Conservation (phyloP, 2,329 filamentous ascomycete species). For the Blumeria hordei region DNA sequence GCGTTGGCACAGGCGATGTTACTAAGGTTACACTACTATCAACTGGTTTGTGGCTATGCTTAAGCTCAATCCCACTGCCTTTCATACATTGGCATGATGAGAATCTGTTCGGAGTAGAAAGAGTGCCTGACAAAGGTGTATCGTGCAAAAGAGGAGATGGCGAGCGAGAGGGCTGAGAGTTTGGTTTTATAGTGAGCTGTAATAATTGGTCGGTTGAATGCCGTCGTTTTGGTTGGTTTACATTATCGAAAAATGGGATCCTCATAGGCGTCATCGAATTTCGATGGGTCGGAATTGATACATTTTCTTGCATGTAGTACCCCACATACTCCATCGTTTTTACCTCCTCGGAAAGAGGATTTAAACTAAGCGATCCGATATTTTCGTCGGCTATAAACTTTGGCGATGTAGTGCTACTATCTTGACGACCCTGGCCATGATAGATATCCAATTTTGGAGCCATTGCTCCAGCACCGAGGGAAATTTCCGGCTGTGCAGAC, state of each 20-base stretch:
- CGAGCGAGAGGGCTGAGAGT: conserved; percentile 14
- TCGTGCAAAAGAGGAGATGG: conserved; percentile 16
- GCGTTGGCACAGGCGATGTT: too few species aligned
- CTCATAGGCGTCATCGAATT: conserved; percentile 7
- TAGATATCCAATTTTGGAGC: conserved; percentile 16
- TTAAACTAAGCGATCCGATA: conserved; percentile 6
- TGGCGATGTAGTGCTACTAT: conserved; percentile 27
- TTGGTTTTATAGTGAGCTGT: conserved; percentile 13
- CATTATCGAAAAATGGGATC: conserved; percentile 15
- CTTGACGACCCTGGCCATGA: conserved; percentile 8
- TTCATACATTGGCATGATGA: conserved; percentile 4
- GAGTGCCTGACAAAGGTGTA: conserved; percentile 6
- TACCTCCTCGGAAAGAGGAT: conserved; percentile 7
- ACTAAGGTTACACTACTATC: too few species aligned
- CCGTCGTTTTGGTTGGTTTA: conserved; percentile 9
- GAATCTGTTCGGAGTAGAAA: conserved; percentile 8
- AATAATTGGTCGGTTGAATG: conserved; percentile 15
- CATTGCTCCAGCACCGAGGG: conserved; percentile 17
- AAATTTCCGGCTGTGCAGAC: conserved; percentile 6
- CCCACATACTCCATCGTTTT: conserved; percentile 15
- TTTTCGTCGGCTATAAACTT: conserved; percentile 31
- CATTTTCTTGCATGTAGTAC: conserved; percentile 13
- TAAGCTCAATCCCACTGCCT: too few species aligned
- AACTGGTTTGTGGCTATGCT: too few species aligned
- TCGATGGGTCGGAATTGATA: conserved; percentile 6